Base-by-base conservation (phyloP, 2,329 filamentous ascomycete genomes). In the Penicillium sp. region DNA sequence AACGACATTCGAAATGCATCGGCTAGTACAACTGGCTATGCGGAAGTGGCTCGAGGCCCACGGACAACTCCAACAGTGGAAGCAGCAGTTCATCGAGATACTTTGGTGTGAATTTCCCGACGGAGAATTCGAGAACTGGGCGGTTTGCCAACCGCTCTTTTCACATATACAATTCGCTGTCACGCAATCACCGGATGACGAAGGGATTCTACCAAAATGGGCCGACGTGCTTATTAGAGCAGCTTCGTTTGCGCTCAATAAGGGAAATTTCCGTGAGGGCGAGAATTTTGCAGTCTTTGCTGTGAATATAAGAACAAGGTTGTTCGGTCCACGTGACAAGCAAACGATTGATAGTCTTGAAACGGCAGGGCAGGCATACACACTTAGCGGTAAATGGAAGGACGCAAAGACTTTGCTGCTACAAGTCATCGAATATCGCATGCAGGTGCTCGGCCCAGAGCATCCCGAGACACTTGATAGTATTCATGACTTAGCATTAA, bases 11-110 rank as follows among this genome's bases (percentile, higher is more conserved):
- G 50, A 39, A 27, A 59, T 61, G 50, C 56, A 61, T 48, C 50
- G 52, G 26, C 21, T 61, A 7, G 56, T 61, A 3, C 59, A 59
- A 54, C 37, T 61, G 11, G 59, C 33, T 2, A 61, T 47, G 21
- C 53, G 47, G 14, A 44, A 56, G 13, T 58, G 53, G 56, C 52
- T 61, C 14, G 24, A 49, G 13, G 24, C 27, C n/a, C 33, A 54
- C 6, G 22, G 13, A 2, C n/a, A 21, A 22, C 45, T 5, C 19
- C 22, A 16, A 27, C 53, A 11, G 2, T 61, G 50, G 31, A 61
- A 46, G 24, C 16, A 54, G 33, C 5, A 13, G 2, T 56, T 48
- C 14, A 60, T 61, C 46, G 19, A 19, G 29, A 47, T 16, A 21
- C 45, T 60, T 11, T 16, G 19, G 21, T 10, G 8, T 9, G 13